phyloP scores from a whole-genome alignment of 2,329 filamentous ascomycete species.

The Emergomyces africanus region DNA sequence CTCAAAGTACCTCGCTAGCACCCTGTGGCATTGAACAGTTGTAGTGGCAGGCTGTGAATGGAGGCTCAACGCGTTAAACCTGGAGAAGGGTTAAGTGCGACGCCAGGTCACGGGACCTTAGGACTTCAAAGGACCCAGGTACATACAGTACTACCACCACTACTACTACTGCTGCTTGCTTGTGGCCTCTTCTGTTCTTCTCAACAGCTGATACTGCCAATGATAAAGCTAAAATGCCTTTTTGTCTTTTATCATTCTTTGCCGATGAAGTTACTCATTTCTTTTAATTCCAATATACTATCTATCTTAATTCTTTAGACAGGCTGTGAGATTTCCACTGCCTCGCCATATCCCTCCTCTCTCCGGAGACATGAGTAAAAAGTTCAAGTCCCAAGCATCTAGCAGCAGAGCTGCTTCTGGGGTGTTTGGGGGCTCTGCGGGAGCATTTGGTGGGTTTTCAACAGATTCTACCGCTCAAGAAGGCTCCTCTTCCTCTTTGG shows the following conservation, averaged over 20 bases:
- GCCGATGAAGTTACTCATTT: background rate
- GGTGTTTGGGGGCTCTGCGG: constrained; percentile 29
- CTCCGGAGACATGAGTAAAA: constrained; percentile 43
- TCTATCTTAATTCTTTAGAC: background rate
- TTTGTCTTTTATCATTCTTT: background rate
- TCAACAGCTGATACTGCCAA: background rate
- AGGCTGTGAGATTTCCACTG: background rate
- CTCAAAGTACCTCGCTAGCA: background rate
- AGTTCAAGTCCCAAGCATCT: constrained; percentile 51
- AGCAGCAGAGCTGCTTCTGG: constrained; percentile 45
- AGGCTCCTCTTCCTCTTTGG: constrained; percentile 50
- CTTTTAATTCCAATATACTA: background rate
- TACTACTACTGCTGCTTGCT: too few relatives aligned
- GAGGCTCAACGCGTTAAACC: background rate
- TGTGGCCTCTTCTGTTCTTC: too few relatives aligned
- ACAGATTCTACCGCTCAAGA: constrained; percentile 25
- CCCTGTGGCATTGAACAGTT: background rate
- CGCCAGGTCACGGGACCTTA: background rate
- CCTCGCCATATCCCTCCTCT: background rate
- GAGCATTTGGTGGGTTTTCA: constrained; percentile 32
- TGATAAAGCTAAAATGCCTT: background rate
- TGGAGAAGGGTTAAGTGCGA: background rate
- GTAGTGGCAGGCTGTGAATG: background rate
- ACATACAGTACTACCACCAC: too few relatives aligned
- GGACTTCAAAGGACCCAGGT: too few relatives aligned